These are phyloP conservation scores for Mucor ambiguus DNA, from an alignment of 371 early-diverging fungal genomes.

Conservation along the genomic window DNA sequence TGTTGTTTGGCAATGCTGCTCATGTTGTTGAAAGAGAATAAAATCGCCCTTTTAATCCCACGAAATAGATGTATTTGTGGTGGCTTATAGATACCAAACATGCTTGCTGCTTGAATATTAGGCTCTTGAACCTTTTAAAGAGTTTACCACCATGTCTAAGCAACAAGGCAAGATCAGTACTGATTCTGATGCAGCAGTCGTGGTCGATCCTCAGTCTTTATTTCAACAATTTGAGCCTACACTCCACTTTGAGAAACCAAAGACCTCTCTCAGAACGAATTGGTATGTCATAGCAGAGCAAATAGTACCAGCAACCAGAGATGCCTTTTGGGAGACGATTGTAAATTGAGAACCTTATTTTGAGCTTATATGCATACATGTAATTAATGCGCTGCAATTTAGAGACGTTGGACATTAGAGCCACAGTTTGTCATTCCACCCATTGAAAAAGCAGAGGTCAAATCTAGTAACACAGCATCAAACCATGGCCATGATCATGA, in stretches of 20 bases:
- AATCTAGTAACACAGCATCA: constrained; percentile 9
- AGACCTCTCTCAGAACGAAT: neutral
- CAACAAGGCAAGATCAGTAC: neutral
- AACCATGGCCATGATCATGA: neutral
- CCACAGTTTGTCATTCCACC: constrained; percentile 76
- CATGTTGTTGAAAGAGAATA: neutral
- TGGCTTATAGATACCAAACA: neutral
- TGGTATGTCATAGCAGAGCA: constrained; percentile 46
- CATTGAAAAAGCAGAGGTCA: constrained; percentile 58
- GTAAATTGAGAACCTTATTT: constrained; percentile 22
- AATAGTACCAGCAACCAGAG: constrained; percentile 27
- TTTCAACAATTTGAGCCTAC: constrained; percentile 40
- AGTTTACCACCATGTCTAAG: constrained; percentile 8
- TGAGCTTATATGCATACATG: neutral
- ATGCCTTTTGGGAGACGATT: constrained; percentile 47
- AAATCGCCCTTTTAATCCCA: neutral
- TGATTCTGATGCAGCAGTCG: neutral
- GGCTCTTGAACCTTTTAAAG: neutral
- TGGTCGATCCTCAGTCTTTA: constrained; percentile 28
- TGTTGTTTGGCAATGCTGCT: neutral
- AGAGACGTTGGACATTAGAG: constrained; percentile 70
- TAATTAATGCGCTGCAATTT: neutral
- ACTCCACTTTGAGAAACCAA: constrained; percentile 34
- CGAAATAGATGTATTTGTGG: neutral
- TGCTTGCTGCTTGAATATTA: neutral